Evolutionary conservation across 139 green algal genomes (phyloP).

Genomic region (Pleodorina starrii): DNA sequence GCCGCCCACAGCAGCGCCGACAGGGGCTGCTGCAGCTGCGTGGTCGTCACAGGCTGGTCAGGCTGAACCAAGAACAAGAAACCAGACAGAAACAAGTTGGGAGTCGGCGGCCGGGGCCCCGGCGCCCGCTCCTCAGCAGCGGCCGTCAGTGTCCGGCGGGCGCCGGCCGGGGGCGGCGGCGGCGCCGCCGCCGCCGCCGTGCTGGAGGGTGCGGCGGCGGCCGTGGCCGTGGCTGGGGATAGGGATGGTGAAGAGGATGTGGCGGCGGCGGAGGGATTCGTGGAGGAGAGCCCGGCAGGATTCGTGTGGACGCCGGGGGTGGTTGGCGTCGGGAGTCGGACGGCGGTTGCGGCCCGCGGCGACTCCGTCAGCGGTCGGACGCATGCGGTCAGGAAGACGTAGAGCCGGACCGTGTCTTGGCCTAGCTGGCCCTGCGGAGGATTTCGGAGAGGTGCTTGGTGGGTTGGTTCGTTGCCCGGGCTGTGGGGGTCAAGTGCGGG

Average conservation of each 20-base stretch:
- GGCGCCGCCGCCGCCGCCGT: not conserved
- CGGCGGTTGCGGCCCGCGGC: no score
- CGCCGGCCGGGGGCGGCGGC: not conserved
- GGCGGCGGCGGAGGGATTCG: no score
- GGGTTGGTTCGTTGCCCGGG: no score
- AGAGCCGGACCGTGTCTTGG: not conserved
- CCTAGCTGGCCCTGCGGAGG: not conserved
- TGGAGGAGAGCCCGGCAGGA: no score
- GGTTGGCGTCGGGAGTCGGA: no score
- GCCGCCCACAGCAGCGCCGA: conserved; percentile 3
- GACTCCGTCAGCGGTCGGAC: not conserved
- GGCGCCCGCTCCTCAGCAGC: no score
- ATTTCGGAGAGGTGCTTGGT: no score
- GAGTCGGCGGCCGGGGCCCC: not conserved
- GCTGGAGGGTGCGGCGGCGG: not conserved
- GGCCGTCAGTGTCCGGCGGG: no score
- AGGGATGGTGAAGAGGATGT: no score
- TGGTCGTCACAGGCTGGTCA: not conserved
- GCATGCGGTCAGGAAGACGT: conserved; percentile 29
- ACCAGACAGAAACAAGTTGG: conserved; percentile 5
- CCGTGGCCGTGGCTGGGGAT: no score
- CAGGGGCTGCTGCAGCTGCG: conserved; percentile 23
- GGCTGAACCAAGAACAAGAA: not conserved
- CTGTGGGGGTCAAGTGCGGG: no score
- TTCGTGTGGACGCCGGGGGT: no score